Conservation (phyloP, 495 filamentous ascomycete species). For the Neurospora cerealis region DNA sequence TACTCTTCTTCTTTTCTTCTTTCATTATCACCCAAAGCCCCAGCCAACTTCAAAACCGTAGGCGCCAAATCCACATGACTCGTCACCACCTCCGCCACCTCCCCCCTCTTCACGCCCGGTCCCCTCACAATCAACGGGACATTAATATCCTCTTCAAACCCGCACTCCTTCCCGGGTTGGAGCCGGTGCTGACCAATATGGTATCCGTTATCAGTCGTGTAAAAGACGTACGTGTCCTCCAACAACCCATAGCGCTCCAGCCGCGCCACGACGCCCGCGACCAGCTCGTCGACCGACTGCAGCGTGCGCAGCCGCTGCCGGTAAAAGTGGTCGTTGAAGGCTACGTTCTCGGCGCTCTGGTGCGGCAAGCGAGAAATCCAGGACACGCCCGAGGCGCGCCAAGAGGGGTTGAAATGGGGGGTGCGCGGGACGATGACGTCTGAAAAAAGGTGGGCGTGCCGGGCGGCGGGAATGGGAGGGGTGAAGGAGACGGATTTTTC, state of each 20-base stretch:
- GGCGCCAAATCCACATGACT: conserved; percentile 63
- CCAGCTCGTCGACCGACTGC: conserved; percentile 61
- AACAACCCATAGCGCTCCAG: conserved; percentile 43
- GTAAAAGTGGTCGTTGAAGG: conserved; percentile 61
- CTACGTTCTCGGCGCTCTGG: conserved; percentile 45
- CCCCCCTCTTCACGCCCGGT: conserved; percentile 40
- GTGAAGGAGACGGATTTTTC: conserved; percentile 26
- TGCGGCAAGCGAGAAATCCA: conserved; percentile 49
- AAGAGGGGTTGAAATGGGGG: conserved; percentile 43
- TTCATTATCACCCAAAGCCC: conserved; percentile 19
- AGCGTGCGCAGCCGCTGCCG: conserved; percentile 51
- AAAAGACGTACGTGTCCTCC: conserved; percentile 63
- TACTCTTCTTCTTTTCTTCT: neutral
- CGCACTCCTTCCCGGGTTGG: conserved; percentile 60
- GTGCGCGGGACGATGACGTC: conserved; percentile 41
- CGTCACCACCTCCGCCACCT: conserved; percentile 45
- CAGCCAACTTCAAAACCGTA: conserved; percentile 48
- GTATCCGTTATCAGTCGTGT: conserved; percentile 66
- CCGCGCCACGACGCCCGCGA: conserved; percentile 44
- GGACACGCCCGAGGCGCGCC: conserved; percentile 42
- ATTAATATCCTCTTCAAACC: conserved; percentile 66
- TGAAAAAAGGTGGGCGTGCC: conserved; percentile 39
- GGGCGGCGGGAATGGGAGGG: conserved; percentile 40
- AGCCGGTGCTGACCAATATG: conserved; percentile 66
- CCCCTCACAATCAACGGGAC: conserved; percentile 57